phyloP scores from a whole-genome alignment of 2,329 filamentous ascomycete species.

The Fusarium miscanthi region DNA sequence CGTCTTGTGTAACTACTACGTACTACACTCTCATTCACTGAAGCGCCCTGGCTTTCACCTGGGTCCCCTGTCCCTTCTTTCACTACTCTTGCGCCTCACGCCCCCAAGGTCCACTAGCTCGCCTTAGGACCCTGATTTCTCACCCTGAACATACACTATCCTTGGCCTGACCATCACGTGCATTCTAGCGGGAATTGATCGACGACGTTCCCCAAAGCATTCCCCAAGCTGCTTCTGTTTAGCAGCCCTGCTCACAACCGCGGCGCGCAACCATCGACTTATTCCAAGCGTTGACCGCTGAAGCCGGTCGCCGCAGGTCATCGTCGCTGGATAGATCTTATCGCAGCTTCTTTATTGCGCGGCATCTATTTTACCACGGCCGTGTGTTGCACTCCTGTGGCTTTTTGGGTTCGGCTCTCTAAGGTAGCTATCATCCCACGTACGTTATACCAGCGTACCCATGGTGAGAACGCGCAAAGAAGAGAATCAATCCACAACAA shows the following conservation, averaged over 20 bases:
- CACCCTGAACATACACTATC: slow-evolving; percentile 2
- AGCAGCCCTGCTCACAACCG: slow-evolving; percentile 41
- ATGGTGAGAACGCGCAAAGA: slow-evolving; percentile 49
- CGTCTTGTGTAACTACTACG: neutral
- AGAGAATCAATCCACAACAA: slow-evolving; percentile 30
- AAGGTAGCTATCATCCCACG: slow-evolving; percentile 5
- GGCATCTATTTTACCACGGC: slow-evolving; percentile 1
- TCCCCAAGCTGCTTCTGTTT: slow-evolving; percentile 37
- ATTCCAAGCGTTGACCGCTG: slow-evolving; percentile 48
- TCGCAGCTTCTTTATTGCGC: slow-evolving; percentile 18
- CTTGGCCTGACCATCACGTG: slow-evolving; percentile 42
- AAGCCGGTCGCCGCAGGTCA: slow-evolving; percentile 43
- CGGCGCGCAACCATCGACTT: slow-evolving; percentile 48
- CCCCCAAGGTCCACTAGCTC: slow-evolving; percentile 30
- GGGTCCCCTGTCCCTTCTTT: neutral
- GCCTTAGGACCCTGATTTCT: slow-evolving; percentile 20
- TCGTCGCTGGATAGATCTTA: slow-evolving; percentile 7
- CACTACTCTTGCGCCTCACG: slow-evolving; percentile 1
- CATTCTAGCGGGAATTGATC: slow-evolving; percentile 39
- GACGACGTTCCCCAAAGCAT: slow-evolving; percentile 33
- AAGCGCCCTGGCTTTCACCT: neutral
- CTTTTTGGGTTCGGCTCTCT: slow-evolving; percentile 5
- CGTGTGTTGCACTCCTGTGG: slow-evolving; percentile 12
- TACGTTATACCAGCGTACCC: slow-evolving; percentile 40
- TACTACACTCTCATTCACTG: neutral